Evolutionary conservation across 371 early-diverging fungal species (phyloP).

Genomic region (Rhizopus delemar): DNA sequence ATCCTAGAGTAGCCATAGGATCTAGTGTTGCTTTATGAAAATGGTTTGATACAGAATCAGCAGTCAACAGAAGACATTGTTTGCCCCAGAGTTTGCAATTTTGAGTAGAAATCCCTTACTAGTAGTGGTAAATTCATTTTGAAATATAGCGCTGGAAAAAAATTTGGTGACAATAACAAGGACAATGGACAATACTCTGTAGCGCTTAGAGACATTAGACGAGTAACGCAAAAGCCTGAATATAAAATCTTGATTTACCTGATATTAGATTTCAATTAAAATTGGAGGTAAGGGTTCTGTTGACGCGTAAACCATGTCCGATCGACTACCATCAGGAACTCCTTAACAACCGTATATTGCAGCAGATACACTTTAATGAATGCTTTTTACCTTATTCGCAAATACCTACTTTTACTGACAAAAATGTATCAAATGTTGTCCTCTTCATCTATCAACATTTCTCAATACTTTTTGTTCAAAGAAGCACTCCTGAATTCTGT

Average conservation of each 20-base stretch:
- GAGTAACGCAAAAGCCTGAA: neutral
- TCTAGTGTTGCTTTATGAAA: conserved; percentile 4
- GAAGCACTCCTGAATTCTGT: too few species aligned
- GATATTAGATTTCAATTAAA: conserved; percentile 16
- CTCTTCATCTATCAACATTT: too few species aligned
- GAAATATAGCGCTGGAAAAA: conserved; percentile 14
- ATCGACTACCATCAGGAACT: conserved; percentile 9
- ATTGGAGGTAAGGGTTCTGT: conserved; percentile 1
- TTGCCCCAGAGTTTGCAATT: conserved; percentile 14
- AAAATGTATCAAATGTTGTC: too few species aligned
- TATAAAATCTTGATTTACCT: conserved; percentile 12
- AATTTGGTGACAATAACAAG: conserved; percentile 15
- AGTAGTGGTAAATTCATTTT: conserved; percentile 12
- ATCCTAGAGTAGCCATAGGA: conserved; percentile 9
- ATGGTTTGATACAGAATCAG: conserved; percentile 1
- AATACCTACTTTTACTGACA: too few species aligned
- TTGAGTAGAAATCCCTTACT: conserved; percentile 9
- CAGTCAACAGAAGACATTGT: conserved; percentile 13
- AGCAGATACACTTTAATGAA: too few species aligned
- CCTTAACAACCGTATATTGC: too few species aligned
- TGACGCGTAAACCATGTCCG: conserved; percentile 9
- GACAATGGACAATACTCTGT: conserved; percentile 16
- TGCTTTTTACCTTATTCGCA: too few species aligned
- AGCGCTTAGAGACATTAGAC: conserved; percentile 7
- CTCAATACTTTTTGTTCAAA: too few species aligned